Percentiles rank a stretch among this genome's conserved stretches.
Evolutionary conservation across 1,284 basidiomycete species (phyloP).

Genomic region (Fomitopsis schrenkii): DNA sequence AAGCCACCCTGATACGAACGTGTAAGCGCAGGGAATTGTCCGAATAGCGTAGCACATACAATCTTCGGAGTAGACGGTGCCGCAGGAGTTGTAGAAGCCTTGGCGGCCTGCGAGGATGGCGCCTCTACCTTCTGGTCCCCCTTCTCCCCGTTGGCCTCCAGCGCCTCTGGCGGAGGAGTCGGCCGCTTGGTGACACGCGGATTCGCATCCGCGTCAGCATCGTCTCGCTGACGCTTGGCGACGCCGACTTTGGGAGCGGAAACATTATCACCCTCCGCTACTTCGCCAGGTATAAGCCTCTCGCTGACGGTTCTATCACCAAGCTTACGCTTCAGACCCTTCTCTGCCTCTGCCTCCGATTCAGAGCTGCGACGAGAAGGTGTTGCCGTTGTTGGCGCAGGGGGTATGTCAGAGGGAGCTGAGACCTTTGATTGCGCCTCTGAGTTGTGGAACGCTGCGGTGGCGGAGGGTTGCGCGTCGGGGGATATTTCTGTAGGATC

Average conservation of each 20-base stretch:
- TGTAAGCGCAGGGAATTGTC: background rate
- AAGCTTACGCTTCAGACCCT: conserved; percentile 63
- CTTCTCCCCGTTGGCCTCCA: conserved; percentile 11
- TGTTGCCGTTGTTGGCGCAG: background rate
- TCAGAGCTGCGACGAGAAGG: conserved; percentile 14
- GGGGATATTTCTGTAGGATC: conserved; percentile 24
- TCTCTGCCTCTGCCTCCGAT: conserved; percentile 43
- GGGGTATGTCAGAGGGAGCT: background rate
- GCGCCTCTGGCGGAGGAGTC: conserved; percentile 56
- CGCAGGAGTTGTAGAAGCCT: conserved; percentile 3
- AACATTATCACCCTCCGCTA: conserved; percentile 5
- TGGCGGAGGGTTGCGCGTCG: conserved; percentile 11
- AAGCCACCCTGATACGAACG: conserved; percentile 46
- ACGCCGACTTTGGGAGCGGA: conserved; percentile 20
- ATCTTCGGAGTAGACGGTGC: conserved; percentile 38
- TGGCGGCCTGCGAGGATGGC: conserved; percentile 3
- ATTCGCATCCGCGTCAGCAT: conserved; percentile 51
- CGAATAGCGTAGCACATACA: conserved; percentile 31
- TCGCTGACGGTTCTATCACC: conserved; percentile 39
- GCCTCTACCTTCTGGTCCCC: background rate
- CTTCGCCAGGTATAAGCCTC: conserved; percentile 23
- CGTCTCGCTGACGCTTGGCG: conserved; percentile 50
- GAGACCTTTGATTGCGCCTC: conserved; percentile 7
- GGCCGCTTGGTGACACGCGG: conserved; percentile 59
- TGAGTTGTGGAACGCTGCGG: conserved; percentile 8